phyloP scores from a whole-genome alignment of 106 monocot species.

The Dioscorea dumetorum region DNA sequence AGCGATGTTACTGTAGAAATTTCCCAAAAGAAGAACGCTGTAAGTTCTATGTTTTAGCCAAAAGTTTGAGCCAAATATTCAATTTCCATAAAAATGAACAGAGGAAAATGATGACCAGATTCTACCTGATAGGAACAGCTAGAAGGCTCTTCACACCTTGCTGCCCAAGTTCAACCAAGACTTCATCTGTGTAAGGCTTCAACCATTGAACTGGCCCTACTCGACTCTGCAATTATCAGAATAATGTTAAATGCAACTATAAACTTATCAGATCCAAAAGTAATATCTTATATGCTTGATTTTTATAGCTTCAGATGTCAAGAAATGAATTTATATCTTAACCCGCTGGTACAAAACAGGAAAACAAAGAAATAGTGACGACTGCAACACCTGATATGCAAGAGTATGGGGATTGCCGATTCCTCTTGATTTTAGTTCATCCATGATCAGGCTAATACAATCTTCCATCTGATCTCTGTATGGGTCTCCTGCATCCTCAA shows the following conservation, averaged over 20 bases:
- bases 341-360: neutral
- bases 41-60: too few relatives aligned
- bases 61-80: too few relatives aligned
- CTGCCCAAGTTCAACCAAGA: constrained; percentile 81
- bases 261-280: too few relatives aligned
- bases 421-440: constrained; percentile 82
- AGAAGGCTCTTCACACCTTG: constrained; percentile 82
- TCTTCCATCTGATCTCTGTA: constrained; percentile 99
- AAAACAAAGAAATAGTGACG: neutral
- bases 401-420: constrained; percentile 67
- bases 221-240: constrained; percentile 55
- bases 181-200: constrained; percentile 98
- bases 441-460: constrained; percentile 80
- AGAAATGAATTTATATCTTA: neutral
- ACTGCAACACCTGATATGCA: constrained; percentile 76
- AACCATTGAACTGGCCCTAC: constrained; percentile 97
- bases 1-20: too few relatives aligned
- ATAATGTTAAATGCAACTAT: neutral
- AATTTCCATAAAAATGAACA: too few relatives aligned
- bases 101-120: too few relatives aligned
- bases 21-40: too few relatives aligned
- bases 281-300: too few relatives aligned
- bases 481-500: constrained; percentile 89
- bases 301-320: neutral
- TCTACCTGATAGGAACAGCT: constrained; percentile 87